phyloP scores from a whole-genome alignment of 768 basidiomycete genomes.

The Naganishia randhawae region DNA sequence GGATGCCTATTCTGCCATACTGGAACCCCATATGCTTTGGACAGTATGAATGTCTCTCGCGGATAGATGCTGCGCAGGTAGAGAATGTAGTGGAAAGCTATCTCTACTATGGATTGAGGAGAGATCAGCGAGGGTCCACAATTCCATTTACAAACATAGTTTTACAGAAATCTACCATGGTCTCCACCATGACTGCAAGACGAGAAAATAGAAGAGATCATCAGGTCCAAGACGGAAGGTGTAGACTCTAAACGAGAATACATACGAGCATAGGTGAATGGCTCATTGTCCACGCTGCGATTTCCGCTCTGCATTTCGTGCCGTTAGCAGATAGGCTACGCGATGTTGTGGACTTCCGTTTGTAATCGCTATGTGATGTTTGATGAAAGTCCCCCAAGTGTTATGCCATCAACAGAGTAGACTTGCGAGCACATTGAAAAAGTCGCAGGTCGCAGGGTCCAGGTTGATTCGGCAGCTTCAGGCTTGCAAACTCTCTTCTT shows the following conservation, averaged over 20 bases:
- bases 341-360: neutral
- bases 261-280: slow-evolving; percentile 12
- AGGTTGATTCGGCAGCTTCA: neutral
- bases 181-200: slow-evolving; percentile 6
- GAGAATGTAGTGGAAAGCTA: slow-evolving; percentile 85
- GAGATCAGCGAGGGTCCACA: neutral
- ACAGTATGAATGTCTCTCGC: slow-evolving; percentile 74
- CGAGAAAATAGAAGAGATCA: no score
- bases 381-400: neutral
- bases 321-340: neutral
- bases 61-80: slow-evolving; percentile 90
- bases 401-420: neutral
- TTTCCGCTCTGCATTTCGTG: neutral
- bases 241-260: neutral
- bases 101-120: slow-evolving; percentile 66
- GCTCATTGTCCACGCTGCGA: slow-evolving; percentile 2
- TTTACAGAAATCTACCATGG: slow-evolving; percentile 16
- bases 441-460: neutral
- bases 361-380: neutral
- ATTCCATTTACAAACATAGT: no score
- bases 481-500: neutral
- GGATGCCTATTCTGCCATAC: slow-evolving; percentile 93
- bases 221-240: neutral
- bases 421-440: neutral
- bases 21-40: slow-evolving; percentile 83